Evolutionary conservation across 768 basidiomycete species (phyloP), one percentile per base, ranked within the genome.

Genomic region (Punctularia strigosozonata): DNA sequence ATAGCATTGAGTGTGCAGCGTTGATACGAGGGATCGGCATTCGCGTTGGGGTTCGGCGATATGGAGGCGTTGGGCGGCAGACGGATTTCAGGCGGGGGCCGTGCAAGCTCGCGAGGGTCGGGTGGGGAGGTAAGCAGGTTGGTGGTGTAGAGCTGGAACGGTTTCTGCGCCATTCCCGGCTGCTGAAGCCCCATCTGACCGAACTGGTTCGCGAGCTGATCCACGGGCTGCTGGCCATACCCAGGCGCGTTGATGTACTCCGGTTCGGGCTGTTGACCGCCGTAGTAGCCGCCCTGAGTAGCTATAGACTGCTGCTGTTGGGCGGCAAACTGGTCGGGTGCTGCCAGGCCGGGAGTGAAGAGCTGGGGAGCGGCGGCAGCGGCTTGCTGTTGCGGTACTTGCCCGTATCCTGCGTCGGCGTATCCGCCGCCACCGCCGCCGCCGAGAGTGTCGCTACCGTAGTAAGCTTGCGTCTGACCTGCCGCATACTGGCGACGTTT

Each of bases 401-500:
- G 56, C 20, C 59, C 54, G 40, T 71, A 72, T 21, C 55, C 50
- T 8, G 74, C 67, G 36, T 75, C 66, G 8, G 54, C 74, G 30
- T 65, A 46, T 25, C 59, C 47, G 3, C 61, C 62, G 20, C 68
- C 66, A 10, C 59, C 56, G 8, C 61, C 54, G 25, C 77, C 74
- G n/a, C n/a, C n/a, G n/a, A n/a, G n/a, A n/a, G n/a, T n/a, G n/a
- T n/a, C n/a, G n/a, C n/a, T n/a, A n/a, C n/a, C n/a, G 47, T 88
- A 88, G 56, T 91, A 91, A 3, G 74, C 88, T 52, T 90, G 87
- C 1, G 89, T 89, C 60, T 95, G 91, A 8, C 87, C 91, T 3
- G 87, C 78, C 36, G 92, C 92, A 56, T 97, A 97, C 58, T 94
- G 90, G 32, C 92, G 80, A 48, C 88, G 81, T 61, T 87, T 83